Conservation (phyloP, 257 asterid genomes). For the Lavandula angustifolia region DNA sequence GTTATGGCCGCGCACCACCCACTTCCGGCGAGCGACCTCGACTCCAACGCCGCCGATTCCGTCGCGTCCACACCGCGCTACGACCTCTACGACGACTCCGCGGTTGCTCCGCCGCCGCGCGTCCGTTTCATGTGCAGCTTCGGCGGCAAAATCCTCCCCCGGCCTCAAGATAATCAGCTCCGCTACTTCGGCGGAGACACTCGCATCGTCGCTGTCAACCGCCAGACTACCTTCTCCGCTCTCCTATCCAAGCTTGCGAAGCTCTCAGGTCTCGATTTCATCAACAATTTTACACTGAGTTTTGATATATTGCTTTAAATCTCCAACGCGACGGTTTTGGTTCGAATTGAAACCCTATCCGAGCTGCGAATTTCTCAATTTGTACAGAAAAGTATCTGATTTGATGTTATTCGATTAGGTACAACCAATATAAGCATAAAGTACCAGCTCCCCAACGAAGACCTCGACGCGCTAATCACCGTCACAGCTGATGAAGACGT, state of each 20-base stretch:
- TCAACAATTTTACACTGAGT: no score
- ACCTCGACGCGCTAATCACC: conserved; percentile 79
- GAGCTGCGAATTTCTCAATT: no score
- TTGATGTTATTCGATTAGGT: conserved; percentile 25
- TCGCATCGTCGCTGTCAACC: conserved; percentile 66
- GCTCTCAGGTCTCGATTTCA: conserved; percentile 36
- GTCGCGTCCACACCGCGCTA: conserved; percentile 81
- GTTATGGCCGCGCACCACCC: conserved; percentile 50
- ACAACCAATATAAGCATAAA: conserved; percentile 60
- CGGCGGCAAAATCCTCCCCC: conserved; percentile 83
- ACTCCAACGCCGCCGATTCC: conserved; percentile 56
- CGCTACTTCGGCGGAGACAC: conserved; percentile 91
- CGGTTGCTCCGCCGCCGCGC: conserved; percentile 39
- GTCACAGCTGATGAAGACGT: conserved; percentile 81
- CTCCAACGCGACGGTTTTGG: no score
- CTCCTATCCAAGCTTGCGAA: conserved; percentile 68
- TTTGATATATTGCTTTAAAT: not conserved
- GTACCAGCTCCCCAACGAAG: conserved; percentile 94
- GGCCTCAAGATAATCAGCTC: conserved; percentile 89
- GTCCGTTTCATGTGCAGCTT: conserved; percentile 94
- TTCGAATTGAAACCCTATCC: not conserved
- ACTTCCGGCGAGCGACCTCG: conserved; percentile 45
- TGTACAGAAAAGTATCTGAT: no score
- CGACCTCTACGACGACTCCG: conserved; percentile 46
- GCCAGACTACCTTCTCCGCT: conserved; percentile 57